Conservation (phyloP, 345 rosid genomes). For the Rhizophora mangle region DNA sequence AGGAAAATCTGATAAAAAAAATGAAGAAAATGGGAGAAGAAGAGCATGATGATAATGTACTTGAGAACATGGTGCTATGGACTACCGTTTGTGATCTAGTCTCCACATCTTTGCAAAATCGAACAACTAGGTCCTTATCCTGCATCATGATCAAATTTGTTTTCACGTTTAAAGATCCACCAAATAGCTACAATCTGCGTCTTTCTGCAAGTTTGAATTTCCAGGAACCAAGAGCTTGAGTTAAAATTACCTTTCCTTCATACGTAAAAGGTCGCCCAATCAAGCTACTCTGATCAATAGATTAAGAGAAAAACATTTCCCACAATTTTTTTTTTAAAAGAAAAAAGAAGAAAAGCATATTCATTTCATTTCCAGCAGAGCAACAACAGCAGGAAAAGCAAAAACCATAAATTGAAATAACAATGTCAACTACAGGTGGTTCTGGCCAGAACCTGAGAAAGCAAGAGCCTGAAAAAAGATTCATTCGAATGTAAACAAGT, state of each 20-base stretch:
- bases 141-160: slow-evolving; percentile 17
- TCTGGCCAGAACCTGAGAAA: no score
- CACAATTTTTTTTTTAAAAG: no score
- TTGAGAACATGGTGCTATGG: slow-evolving; percentile 28
- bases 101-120: slow-evolving; percentile 94
- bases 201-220: neutral
- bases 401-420: no score
- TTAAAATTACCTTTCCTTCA: slow-evolving; percentile 59
- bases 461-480: neutral
- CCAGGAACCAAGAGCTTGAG: neutral
- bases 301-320: slow-evolving; percentile 41
- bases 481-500: neutral
- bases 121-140: slow-evolving; percentile 70
- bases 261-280: slow-evolving; percentile 53
- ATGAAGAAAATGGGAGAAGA: slow-evolving; percentile 6
- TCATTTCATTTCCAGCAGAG: neutral
- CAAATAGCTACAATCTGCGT: neutral
- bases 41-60: slow-evolving; percentile 19
- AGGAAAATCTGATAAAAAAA: neutral
- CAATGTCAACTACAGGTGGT: no score
- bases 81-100: slow-evolving; percentile 76
- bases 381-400: neutral
- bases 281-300: slow-evolving; percentile 63
- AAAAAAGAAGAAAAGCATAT: neutral
- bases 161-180: neutral